These are phyloP conservation scores for Talaromyces funiculosus DNA, from an alignment of 2,329 filamentous ascomycete species.

Conservation along the genomic window DNA sequence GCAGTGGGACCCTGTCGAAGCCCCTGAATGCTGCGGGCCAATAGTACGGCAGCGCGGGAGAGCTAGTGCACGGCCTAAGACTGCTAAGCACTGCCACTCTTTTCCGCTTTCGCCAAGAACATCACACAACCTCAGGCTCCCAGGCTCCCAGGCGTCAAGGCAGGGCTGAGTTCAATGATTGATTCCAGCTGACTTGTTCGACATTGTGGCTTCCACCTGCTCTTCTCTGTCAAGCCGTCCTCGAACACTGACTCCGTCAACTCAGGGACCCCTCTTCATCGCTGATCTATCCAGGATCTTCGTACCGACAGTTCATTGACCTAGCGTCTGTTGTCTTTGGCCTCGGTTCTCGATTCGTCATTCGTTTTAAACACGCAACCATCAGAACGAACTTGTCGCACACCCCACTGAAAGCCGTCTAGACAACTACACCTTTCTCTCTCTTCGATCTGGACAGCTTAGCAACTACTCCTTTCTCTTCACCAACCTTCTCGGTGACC, in stretches of 20 bases:
- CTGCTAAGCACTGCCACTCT: not conserved
- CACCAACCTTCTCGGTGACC: not conserved
- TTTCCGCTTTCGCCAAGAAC: conserved; percentile 1
- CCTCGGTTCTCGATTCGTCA: conserved; percentile 8
- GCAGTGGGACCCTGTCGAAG: not conserved
- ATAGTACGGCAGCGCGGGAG: not conserved
- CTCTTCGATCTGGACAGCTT: not conserved
- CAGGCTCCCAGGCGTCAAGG: not conserved
- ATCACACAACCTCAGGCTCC: not conserved
- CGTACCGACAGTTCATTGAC: not conserved
- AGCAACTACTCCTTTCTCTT: not conserved
- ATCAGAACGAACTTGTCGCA: conserved; percentile 8
- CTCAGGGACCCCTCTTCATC: not conserved
- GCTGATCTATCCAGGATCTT: not conserved
- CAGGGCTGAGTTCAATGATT: not conserved
- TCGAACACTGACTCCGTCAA: not conserved
- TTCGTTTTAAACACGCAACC: conserved; percentile 18
- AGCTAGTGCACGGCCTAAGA: not conserved
- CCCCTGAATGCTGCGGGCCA: not conserved
- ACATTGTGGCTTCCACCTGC: not conserved
- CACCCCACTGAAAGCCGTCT: not conserved
- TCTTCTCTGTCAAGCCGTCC: not conserved
- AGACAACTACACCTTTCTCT: not conserved
- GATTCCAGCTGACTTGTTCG: conserved; percentile 1
- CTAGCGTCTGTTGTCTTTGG: not conserved